Base-by-base conservation (phyloP, 2,329 filamentous ascomycete species). In the Canariomyces notabilis region DNA sequence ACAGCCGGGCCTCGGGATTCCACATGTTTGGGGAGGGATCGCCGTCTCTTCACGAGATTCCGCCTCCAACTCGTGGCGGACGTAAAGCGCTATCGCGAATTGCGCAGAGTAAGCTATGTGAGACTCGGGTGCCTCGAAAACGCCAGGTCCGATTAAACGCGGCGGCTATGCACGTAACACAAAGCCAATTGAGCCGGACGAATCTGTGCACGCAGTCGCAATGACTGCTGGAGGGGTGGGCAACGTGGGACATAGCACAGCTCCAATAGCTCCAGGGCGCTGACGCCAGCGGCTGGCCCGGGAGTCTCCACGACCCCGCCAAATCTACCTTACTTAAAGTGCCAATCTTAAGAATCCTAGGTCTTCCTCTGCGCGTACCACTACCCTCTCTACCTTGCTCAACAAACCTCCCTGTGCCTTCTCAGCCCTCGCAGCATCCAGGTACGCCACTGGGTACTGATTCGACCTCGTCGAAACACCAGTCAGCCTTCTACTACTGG, bases 1-100 rank as follows among this genome's bases (percentile, higher is more conserved):
- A 54, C 37, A 33, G 48, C 45, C 54, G 52, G 51, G 50, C 51
- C 54, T 55, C 52, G 52, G 52, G 40, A 45, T 37, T n/a, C 39
- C 44, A 49, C 49, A 48, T 43, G 39, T 37, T 26, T 41, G 37
- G 48, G 36, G 22, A 51, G 34, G 35, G 22, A 37, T 18, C 35
- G 20, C 33, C 26, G 26, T 12, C 26, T 29, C 26, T n/a, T n/a
- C n/a, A n/a, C n/a, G n/a, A n/a, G n/a, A n/a, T n/a, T n/a, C n/a
- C n/a, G n/a, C n/a, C n/a, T n/a, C n/a, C n/a, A n/a, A n/a, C n/a
- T 12, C 26, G 8, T 29, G 26, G 26, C 26, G 26, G 26, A 29
- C 26, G 26, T 29, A 29, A 29, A 4, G n/a, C n/a, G n/a, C n/a
- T n/a, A n/a, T n/a, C n/a, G n/a, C n/a, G n/a, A n/a, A n/a, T n/a